Base-by-base conservation (phyloP, 768 basidiomycete species). In the Collybia sordida region DNA sequence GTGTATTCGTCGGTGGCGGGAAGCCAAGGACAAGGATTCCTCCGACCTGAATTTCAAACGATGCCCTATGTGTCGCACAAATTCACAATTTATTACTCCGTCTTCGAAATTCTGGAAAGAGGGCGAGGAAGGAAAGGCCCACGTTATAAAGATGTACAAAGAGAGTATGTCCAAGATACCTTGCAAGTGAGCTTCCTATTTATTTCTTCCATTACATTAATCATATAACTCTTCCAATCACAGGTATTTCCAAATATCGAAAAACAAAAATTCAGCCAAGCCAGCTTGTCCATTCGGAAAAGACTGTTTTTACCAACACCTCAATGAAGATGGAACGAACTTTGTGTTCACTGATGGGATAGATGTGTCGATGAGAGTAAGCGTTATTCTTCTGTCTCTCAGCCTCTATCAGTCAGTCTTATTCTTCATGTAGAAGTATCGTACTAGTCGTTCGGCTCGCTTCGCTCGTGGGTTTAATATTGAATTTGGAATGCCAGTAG, bases 1-100 rank as follows among this genome's bases (percentile, higher is more conserved):
- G 86, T 93, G 90, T 61, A 88, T 93, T 51, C 83, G 82, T 38
- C 79, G 81, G 58, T 93, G 90, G 90, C 81, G 90, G 22, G 80
- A 81, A 54, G 77, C 77, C n/a, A 59, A 64, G 7, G 77, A 72
- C 17, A 85, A 63, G 0, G 85, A 83, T 47, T 63, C 80, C 5
- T 63, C 80, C 19, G 65, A 70, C 31, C 80, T 78, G 18, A 82
- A 78, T 45, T 84, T 78, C 54, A 91, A 91, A 72, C 82, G 78
- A 38, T 93, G 90, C 59, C 90, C 90, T 0, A 82, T 88, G 70
- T 92, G 90, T 61, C 84, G 90, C 25, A 64, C 75, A 2, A 59
- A 74, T 3, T 86, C 88, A 36, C 78, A 74, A 42, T 90, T 85
- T 53, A 80, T 90, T 25, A 85, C 80, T 9, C 90, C 90, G 0